Evolutionary conservation across 441 rosid species (phyloP).

Genomic region (Populus hybrid): DNA sequence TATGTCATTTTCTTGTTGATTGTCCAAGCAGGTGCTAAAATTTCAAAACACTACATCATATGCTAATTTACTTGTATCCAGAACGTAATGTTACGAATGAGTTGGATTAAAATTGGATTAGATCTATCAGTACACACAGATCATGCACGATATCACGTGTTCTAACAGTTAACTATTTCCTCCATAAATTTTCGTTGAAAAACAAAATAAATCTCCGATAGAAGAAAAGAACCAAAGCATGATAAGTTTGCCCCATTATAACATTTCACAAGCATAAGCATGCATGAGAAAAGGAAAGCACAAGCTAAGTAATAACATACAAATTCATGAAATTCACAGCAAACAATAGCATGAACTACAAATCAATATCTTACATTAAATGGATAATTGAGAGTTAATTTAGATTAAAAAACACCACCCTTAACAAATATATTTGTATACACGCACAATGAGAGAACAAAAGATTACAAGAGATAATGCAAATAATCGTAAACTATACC

Average conservation of each 20-base stretch:
- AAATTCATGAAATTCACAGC: neutral
- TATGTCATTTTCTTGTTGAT: neutral
- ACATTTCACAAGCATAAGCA: neutral
- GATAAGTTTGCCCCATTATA: neutral
- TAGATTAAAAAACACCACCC: neutral
- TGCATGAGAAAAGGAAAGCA: neutral
- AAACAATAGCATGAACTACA: neutral
- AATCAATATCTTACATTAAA: neutral
- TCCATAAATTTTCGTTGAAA: neutral
- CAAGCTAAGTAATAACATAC: neutral
- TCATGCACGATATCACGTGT: neutral
- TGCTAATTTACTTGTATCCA: neutral
- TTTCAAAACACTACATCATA: neutral
- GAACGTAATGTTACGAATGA: too few species aligned
- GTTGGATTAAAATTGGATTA: neutral
- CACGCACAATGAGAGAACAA: neutral
- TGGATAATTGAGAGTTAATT: neutral
- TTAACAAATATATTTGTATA: neutral
- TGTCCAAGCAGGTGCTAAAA: neutral
- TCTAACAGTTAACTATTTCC: neutral
- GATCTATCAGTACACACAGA: neutral
- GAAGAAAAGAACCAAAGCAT: neutral
- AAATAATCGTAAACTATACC: conserved; percentile 38
- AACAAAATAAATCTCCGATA: neutral
- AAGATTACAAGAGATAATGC: neutral